Evolutionary conservation across 768 basidiomycete genomes (phyloP), one percentile per base, ranked within the genome.

Genomic region (Termitomyces sp.): DNA sequence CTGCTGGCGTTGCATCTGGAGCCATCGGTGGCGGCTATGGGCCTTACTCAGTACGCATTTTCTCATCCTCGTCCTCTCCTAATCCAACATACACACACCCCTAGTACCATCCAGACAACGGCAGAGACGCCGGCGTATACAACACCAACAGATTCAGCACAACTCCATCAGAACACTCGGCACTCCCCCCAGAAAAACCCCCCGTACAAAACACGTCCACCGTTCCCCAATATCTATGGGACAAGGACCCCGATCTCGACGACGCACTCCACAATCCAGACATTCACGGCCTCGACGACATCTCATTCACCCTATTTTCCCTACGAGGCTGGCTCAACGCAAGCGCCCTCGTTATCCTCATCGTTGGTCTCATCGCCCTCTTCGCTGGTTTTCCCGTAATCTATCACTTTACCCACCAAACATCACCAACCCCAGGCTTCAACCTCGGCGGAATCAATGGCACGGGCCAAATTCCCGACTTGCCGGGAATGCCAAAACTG

Each of bases 351-450:
- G 58, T 91, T 61, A 51, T 90, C 54, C 77, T 98, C 56, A 71
- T 88, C 34, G 60, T 76, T 7, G 85, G 82, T 30, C 74, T 97
- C 46, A 69, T 97, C 59, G 80, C 78, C 17, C 79, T 98, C 15
- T 98, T 97, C 62, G 88, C 86, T 19, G 93, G 88, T 32, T 97
- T 90, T 64, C 96, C 96, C 12, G 84, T 97, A 65, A 81, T 93
- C 56, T 73, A 77, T 49, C 81, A 80, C 59, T 82, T 70, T 58
- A 71, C 71, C 35, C 71, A 70, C 54, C 67, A 65, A 10, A 54
- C 65, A 17, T 56, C 66, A 12, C 35, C 62, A 52, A 66, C 72
- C 15, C 54, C 71, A 34, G 88, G 88, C 10, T 94, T 84, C 71
- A 95, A 95, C 67, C 75, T 95, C n/a, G 95, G 94, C 19, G 89